Conservation (phyloP, 768 basidiomycete species). For the Boletus sp. region DNA sequence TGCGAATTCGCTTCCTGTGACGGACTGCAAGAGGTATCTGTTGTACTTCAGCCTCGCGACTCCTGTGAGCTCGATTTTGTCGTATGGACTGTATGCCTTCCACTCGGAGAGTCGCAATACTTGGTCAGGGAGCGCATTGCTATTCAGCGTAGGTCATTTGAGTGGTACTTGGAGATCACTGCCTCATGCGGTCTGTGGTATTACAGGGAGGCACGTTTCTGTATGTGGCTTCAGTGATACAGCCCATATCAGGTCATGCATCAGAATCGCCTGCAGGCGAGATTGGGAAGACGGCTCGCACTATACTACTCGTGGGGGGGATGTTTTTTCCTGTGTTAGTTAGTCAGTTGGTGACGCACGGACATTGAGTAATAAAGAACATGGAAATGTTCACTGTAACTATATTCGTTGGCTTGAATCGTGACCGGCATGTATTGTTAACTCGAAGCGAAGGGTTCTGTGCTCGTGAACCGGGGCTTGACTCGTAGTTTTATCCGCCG, state of each 20-base stretch:
- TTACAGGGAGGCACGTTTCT: slow-evolving; percentile 87
- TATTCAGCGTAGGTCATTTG: slow-evolving; percentile 69
- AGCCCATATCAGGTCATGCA: slow-evolving; percentile 59
- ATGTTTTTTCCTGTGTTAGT: slow-evolving; percentile 71
- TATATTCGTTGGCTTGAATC: not conserved
- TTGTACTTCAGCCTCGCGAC: slow-evolving; percentile 81
- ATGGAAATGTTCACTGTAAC: not conserved
- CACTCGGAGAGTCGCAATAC: slow-evolving; percentile 38
- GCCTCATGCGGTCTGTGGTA: slow-evolving; percentile 1
- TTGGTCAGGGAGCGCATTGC: slow-evolving; percentile 74
- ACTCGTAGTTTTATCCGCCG: slow-evolving; percentile 8
- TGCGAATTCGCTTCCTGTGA: slow-evolving; percentile 64
- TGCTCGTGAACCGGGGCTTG: not conserved
- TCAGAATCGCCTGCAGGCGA: slow-evolving; percentile 37
- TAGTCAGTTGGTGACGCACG: slow-evolving; percentile 60
- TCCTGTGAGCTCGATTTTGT: slow-evolving; percentile 76
- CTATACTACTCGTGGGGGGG: slow-evolving; percentile 57
- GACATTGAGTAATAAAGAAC: slow-evolving; percentile 34
- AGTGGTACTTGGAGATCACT: not conserved
- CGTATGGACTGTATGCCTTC: slow-evolving; percentile 64
- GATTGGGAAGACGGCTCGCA: slow-evolving; percentile 45
- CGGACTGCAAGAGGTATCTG: slow-evolving; percentile 72
- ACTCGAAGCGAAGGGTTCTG: slow-evolving; percentile 1
- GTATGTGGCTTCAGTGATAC: slow-evolving; percentile 91
- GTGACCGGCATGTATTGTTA: not conserved